Base-by-base conservation (phyloP, 169 alveolate species). In the Cardiosporidium cionae region DNA sequence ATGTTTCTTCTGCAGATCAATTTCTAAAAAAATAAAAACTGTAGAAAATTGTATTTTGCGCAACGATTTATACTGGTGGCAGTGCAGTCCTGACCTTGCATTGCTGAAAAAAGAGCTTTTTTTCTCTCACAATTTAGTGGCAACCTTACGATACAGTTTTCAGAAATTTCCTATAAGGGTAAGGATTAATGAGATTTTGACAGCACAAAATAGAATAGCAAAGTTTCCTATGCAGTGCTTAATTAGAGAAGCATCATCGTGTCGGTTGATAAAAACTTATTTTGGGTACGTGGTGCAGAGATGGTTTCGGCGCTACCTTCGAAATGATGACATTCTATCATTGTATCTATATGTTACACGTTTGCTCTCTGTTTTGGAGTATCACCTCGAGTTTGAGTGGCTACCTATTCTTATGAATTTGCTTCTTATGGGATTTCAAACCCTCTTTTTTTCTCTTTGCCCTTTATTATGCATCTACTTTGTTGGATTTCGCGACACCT, bases 21-120 rank as follows among this genome's bases (percentile, higher is more conserved):
- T 82, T 78, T 36, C 82, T 23, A 36, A 75, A 74, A 35, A 79
- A 31, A 73, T 78, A 54, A 71, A 70, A 32, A n/a, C 72, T 3
- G 68, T 82, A 25, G 87, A 82, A 52, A 82, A 82, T 29, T 34
- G 76, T 22, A 73, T 74, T 0, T 52, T 82, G 0, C 65, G 54
- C 32, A 75, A 68, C 6, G 68, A 73, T 63, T 66, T 75, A 36
- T 53, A 78, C 25, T 82, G 87, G 87, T 82, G 87, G 87, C 70
- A 78, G 23, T 34, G 69, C n/a, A 72, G 80, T 53, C 87, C 87
- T 0, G 87, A 82, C 52, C 71, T 80, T 9, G 69, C 74, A 32
- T 65, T 82, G 58, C 63, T 82, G 37, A 71, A 72, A 68, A 82
- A 70, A 25, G 87, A 79, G 65, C 63, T 82, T 23, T 67, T 80